phyloP scores from a whole-genome alignment of 2,329 filamentous ascomycete genomes.

The Fusarium luffae region DNA sequence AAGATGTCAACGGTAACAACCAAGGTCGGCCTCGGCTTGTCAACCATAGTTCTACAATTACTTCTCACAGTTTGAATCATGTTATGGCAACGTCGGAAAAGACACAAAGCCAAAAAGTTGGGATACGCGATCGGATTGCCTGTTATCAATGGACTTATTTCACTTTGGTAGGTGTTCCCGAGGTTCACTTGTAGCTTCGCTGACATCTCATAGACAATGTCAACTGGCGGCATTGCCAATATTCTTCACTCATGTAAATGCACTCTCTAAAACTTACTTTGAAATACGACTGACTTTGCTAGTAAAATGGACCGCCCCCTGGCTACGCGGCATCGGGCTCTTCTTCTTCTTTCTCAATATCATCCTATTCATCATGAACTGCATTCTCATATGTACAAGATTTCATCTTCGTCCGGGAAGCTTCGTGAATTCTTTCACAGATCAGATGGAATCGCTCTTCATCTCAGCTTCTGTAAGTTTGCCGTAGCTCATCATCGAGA shows the following conservation, averaged over 20 bases:
- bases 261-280: neutral
- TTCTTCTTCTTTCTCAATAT: slow-evolving; percentile 73
- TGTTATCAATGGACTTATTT: slow-evolving; percentile 81
- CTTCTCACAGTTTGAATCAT: slow-evolving; percentile 47
- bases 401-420: slow-evolving; percentile 77
- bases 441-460: slow-evolving; percentile 83
- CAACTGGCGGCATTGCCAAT: slow-evolving; percentile 67
- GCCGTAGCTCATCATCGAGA: slow-evolving; percentile 6
- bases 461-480: slow-evolving; percentile 71
- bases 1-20: neutral
- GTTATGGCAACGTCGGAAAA: slow-evolving; percentile 50
- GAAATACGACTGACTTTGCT: slow-evolving; percentile 6
- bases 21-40: slow-evolving; percentile 18
- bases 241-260: slow-evolving; percentile 56
- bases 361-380: slow-evolving; percentile 70
- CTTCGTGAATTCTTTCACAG: slow-evolving; percentile 76
- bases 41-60: slow-evolving; percentile 27
- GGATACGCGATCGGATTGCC: slow-evolving; percentile 62
- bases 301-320: slow-evolving; percentile 55
- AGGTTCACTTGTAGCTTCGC: neutral
- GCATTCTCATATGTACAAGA: slow-evolving; percentile 71
- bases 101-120: slow-evolving; percentile 49
- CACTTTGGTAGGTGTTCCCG: slow-evolving; percentile 57
- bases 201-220: slow-evolving; percentile 52
- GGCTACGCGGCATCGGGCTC: slow-evolving; percentile 68